Percentiles rank a stretch among this genome's conserved stretches.
phyloP scores from a whole-genome alignment of 2,329 filamentous ascomycete genomes.

The Rutstroemia sp. region DNA sequence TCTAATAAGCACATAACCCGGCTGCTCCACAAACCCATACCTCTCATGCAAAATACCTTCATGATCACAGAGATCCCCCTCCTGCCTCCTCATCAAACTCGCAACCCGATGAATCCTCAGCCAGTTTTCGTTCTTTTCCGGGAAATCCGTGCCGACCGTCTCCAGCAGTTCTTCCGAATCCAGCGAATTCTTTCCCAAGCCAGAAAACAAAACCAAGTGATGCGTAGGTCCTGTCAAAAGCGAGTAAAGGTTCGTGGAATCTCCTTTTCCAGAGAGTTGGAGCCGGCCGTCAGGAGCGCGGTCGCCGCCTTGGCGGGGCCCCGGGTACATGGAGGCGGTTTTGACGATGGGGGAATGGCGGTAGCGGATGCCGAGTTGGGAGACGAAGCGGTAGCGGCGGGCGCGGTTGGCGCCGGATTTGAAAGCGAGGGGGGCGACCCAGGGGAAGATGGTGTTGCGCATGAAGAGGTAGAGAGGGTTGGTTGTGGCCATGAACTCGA shows the following conservation, averaged over 20 bases:
- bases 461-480: conserved; percentile 32
- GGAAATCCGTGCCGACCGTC: conserved; percentile 6
- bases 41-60: conserved; percentile 21
- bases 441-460: conserved; percentile 35
- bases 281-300: conserved; percentile 36
- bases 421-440: conserved; percentile 32
- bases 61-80: conserved; percentile 9
- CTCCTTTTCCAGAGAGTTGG: conserved; percentile 4
- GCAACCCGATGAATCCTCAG: conserved; percentile 1
- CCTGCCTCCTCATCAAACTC: not conserved
- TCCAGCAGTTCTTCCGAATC: conserved; percentile 14
- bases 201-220: conserved; percentile 31
- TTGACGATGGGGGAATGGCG: conserved; percentile 33
- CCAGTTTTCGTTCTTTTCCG: conserved; percentile 3
- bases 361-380: conserved; percentile 38
- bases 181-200: conserved; percentile 8
- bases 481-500: conserved; percentile 32
- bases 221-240: conserved; percentile 24
- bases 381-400: conserved; percentile 31
- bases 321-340: conserved; percentile 27
- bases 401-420: conserved; percentile 16
- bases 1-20: conserved; percentile 19
- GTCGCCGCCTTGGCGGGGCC: conserved; percentile 38
- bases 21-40: conserved; percentile 15
- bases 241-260: conserved; percentile 20